Evolutionary conservation across 2,329 filamentous ascomycete species (phyloP).

Genomic region (Diaporthe sp.): DNA sequence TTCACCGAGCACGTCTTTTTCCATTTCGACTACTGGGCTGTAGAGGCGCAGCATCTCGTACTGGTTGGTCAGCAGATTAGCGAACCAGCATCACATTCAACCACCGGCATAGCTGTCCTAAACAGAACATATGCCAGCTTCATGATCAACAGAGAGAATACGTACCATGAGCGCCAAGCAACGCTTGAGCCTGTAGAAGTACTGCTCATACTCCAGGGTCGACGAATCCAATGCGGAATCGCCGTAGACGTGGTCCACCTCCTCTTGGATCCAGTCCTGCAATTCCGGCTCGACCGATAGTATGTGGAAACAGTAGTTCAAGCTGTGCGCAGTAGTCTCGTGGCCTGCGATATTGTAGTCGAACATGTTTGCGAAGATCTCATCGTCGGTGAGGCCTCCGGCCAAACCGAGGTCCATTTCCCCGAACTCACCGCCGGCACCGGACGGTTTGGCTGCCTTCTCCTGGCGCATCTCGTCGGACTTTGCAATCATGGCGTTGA

Average conservation of each 20-base stretch:
- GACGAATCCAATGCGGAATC: background rate
- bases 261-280: constrained; percentile 29
- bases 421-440: background rate
- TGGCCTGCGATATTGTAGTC: constrained; percentile 30
- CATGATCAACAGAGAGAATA: fast-evolving
- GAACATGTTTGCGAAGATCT: constrained; percentile 33
- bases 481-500: constrained; percentile 31
- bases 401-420: background rate
- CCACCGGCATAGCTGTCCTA: no score
- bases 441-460: background rate
- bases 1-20: constrained; percentile 10
- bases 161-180: constrained; percentile 39
- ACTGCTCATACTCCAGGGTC: constrained; percentile 24
- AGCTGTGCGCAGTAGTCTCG: constrained; percentile 26
- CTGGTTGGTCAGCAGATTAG: background rate
- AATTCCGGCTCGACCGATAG: constrained; percentile 11
- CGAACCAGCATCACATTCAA: background rate
- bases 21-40: constrained; percentile 21
- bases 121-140: no score
- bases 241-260: constrained; percentile 26
- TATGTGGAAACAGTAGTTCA: constrained; percentile 33
- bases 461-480: background rate
- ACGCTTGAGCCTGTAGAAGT: constrained; percentile 34
- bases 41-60: constrained; percentile 38
- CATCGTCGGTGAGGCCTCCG: constrained; percentile 13